phyloP scores from a whole-genome alignment of 139 green algal genomes.

The Chlorella sp. region DNA sequence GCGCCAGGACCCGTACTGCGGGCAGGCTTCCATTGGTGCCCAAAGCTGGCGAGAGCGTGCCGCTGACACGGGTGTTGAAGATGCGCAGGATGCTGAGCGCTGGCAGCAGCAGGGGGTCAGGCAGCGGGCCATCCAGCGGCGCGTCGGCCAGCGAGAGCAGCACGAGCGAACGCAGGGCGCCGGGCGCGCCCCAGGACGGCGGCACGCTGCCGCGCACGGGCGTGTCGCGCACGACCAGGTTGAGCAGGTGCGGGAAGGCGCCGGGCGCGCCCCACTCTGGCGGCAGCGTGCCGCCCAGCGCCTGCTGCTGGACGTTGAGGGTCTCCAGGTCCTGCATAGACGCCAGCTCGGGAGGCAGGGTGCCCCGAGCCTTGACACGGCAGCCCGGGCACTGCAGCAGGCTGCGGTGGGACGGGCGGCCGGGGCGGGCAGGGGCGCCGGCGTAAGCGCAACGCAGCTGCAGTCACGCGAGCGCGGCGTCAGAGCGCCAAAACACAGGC shows the following conservation, averaged over 20 bases:
- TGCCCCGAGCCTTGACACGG: slow-evolving; percentile 1
- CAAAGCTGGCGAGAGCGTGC: too few relatives aligned
- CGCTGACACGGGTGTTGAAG: too few relatives aligned
- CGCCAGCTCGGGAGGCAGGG: neutral
- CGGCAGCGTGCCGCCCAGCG: slow-evolving; percentile 11
- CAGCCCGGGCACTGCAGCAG: slow-evolving; percentile 7
- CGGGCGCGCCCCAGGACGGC: neutral
- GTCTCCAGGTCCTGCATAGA: slow-evolving; percentile 6
- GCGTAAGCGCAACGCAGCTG: neutral
- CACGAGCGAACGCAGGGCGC: too few relatives aligned
- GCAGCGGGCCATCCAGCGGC: too few relatives aligned
- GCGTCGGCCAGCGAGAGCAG: too few relatives aligned
- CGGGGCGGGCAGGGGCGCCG: neutral
- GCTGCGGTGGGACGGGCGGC: neutral
- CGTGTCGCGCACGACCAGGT: slow-evolving; percentile 13
- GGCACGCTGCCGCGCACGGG: too few relatives aligned
- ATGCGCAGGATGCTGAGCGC: too few relatives aligned
- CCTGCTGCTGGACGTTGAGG: slow-evolving; percentile 25
- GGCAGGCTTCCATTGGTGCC: too few relatives aligned
- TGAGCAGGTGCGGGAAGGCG: slow-evolving; percentile 15
- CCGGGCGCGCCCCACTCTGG: neutral
- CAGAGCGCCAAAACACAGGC: neutral
- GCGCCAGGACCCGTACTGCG: too few relatives aligned
- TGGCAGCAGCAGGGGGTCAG: too few relatives aligned
- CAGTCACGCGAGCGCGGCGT: neutral